Percentiles rank a stretch among this genome's conserved stretches.
Conservation (phyloP, 345 rosid species). For the Hibiscus mutabilis region DNA sequence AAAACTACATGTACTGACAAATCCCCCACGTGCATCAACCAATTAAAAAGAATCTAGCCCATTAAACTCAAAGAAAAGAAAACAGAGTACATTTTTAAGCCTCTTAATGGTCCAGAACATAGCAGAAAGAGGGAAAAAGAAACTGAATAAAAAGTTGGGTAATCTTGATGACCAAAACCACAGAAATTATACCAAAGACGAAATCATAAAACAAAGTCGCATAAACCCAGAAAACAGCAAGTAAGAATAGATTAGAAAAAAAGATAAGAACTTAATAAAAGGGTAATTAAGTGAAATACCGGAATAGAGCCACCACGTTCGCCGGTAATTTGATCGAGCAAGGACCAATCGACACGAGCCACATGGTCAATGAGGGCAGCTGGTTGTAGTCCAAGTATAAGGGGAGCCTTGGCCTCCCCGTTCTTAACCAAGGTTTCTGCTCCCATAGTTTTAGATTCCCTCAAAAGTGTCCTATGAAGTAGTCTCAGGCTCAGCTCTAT, state of each 20-base stretch:
- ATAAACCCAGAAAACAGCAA: neutral
- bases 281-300: slow-evolving; percentile 24
- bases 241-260: neutral
- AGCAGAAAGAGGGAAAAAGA: neutral
- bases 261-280: neutral
- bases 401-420: slow-evolving; percentile 33
- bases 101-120: neutral
- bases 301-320: slow-evolving; percentile 91
- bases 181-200: neutral
- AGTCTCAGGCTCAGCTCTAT: neutral
- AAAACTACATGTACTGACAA: neutral
- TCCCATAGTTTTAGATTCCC: slow-evolving; percentile 42
- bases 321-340: slow-evolving; percentile 70
- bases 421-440: slow-evolving; percentile 44
- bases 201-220: neutral
- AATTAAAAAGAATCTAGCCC: neutral
- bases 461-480: neutral
- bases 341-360: slow-evolving; percentile 68
- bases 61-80: neutral
- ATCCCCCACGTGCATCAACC: neutral
- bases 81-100: neutral
- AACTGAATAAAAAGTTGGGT: no score
- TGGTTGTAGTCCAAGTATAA: slow-evolving; percentile 83
- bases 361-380: slow-evolving; percentile 84
- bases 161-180: neutral